These are phyloP conservation scores for Delitschia confertaspora DNA, from an alignment of 495 filamentous ascomycete species.

Conservation along the genomic window DNA sequence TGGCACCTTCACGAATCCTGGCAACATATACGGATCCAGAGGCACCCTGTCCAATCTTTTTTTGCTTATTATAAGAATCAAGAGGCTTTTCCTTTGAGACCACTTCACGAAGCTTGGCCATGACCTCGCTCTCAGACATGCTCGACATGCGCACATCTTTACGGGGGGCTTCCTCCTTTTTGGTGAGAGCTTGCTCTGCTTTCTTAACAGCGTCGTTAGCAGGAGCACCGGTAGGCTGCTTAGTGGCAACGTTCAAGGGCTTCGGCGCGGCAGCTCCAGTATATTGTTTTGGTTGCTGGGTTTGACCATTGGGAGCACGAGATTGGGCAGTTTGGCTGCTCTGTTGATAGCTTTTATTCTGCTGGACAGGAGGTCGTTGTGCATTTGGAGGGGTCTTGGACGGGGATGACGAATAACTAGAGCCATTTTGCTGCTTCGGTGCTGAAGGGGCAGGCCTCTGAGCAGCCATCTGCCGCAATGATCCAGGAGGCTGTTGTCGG, in stretches of 20 bases:
- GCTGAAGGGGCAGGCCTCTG: conserved; percentile 52
- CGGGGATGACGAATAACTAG: conserved; percentile 10
- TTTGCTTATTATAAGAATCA: conserved; percentile 91
- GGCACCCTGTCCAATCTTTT: conserved; percentile 97
- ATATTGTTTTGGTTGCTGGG: conserved; percentile 23
- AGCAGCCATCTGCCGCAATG: conserved; percentile 44
- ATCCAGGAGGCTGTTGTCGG: conserved; percentile 38
- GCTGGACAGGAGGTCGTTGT: conserved; percentile 21
- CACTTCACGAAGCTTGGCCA: conserved; percentile 85
- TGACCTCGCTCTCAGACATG: conserved; percentile 94
- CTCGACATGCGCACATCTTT: conserved; percentile 93
- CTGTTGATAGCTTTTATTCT: conserved; percentile 19
- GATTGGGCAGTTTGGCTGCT: conserved; percentile 16
- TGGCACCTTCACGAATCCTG: conserved; percentile 69
- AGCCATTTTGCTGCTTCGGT: conserved; percentile 37
- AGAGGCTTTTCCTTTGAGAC: conserved; percentile 90
- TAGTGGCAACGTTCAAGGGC: conserved; percentile 80
- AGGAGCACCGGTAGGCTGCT: conserved; percentile 49
- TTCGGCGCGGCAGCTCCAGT: conserved; percentile 50
- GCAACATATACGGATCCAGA: conserved; percentile 98
- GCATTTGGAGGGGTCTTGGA: conserved; percentile 31
- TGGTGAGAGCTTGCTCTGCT: conserved; percentile 69
- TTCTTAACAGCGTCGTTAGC: conserved; percentile 64
- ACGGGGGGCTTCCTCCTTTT: conserved; percentile 62
- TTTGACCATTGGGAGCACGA: conserved; percentile 18